Percentiles rank a stretch among this genome's conserved stretches.
These are phyloP conservation scores for Irpex lacteus DNA, from an alignment of 1,284 basidiomycete genomes.

Conservation along the genomic window DNA sequence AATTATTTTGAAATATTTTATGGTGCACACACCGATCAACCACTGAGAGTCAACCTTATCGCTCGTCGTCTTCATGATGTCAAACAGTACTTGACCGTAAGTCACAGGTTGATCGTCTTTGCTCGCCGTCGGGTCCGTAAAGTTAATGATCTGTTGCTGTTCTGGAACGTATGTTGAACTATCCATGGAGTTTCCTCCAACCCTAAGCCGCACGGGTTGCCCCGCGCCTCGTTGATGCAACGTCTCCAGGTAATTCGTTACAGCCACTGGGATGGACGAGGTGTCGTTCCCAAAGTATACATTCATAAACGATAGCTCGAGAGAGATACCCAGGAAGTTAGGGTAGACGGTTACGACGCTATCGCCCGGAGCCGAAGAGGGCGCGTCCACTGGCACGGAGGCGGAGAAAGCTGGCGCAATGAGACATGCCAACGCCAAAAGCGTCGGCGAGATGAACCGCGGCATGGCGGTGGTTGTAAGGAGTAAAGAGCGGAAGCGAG, in stretches of 20 bases:
- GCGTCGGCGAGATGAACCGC: neutral
- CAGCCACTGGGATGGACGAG: conserved; percentile 21
- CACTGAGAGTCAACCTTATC: conserved; percentile 37
- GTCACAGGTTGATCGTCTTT: conserved; percentile 45
- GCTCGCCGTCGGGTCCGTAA: conserved; percentile 34
- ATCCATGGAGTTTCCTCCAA: conserved; percentile 49
- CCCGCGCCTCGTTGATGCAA: conserved; percentile 23
- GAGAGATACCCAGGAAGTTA: conserved; percentile 28
- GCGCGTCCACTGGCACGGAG: conserved; percentile 19
- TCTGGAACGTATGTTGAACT: conserved; percentile 36
- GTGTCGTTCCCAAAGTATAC: conserved; percentile 29
- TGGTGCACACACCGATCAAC: conserved; percentile 37
- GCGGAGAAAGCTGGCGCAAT: conserved; percentile 8
- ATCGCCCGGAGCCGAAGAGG: conserved; percentile 16
- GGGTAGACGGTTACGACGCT: conserved; percentile 25
- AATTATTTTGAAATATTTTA: neutral
- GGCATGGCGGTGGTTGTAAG: neutral
- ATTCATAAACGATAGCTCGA: conserved; percentile 30
- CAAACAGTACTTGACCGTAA: conserved; percentile 44
- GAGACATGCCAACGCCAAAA: neutral
- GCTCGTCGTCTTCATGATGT: conserved; percentile 40
- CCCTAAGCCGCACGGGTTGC: conserved; percentile 40
- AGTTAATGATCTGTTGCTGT: conserved; percentile 40
- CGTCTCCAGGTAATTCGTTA: conserved; percentile 22
- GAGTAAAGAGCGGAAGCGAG: neutral